phyloP scores from a whole-genome alignment of 2,329 filamentous ascomycete genomes.

The Gnomoniopsis sp. region DNA sequence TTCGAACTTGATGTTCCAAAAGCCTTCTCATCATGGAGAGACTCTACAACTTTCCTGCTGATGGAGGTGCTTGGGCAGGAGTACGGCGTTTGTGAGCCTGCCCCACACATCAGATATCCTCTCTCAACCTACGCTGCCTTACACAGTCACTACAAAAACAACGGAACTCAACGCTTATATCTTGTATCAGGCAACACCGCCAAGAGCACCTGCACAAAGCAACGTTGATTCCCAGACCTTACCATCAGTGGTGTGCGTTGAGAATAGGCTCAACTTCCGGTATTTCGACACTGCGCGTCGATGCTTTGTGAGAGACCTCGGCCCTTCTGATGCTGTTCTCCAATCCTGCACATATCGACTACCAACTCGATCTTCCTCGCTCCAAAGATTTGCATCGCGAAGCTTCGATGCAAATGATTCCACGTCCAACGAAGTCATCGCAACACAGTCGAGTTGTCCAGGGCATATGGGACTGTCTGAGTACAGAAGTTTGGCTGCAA shows the following conservation, averaged over 20 bases:
- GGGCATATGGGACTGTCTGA: slow-evolving; percentile 46
- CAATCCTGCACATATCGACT: slow-evolving; percentile 39
- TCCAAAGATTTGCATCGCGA: slow-evolving; percentile 40
- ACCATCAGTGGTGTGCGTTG: slow-evolving; percentile 33
- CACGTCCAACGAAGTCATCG: slow-evolving; percentile 49
- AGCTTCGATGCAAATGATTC: slow-evolving; percentile 19
- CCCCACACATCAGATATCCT: too few species aligned
- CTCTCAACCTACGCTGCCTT: too few species aligned
- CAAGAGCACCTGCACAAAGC: too few species aligned
- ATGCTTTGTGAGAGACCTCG: background rate
- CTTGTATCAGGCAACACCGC: too few species aligned
- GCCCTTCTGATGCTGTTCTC: slow-evolving; percentile 22
- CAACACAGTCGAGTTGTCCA: slow-evolving; percentile 46
- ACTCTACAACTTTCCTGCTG: slow-evolving; percentile 41
- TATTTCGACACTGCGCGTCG: slow-evolving; percentile 31
- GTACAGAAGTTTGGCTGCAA: slow-evolving; percentile 46
- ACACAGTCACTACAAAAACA: too few species aligned
- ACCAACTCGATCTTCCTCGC: slow-evolving; percentile 22
- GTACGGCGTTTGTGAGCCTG: background rate
- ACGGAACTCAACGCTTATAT: too few species aligned
- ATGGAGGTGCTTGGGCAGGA: slow-evolving; percentile 32
- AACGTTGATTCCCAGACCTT: too few species aligned
- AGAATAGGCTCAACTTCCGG: slow-evolving; percentile 40
- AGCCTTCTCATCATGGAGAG: slow-evolving; percentile 44
- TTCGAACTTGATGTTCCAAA: slow-evolving; percentile 49